Evolutionary conservation across 2,329 filamentous ascomycete species (phyloP), one percentile per base, ranked within the genome.

Genomic region (Podosphaera fusca): DNA sequence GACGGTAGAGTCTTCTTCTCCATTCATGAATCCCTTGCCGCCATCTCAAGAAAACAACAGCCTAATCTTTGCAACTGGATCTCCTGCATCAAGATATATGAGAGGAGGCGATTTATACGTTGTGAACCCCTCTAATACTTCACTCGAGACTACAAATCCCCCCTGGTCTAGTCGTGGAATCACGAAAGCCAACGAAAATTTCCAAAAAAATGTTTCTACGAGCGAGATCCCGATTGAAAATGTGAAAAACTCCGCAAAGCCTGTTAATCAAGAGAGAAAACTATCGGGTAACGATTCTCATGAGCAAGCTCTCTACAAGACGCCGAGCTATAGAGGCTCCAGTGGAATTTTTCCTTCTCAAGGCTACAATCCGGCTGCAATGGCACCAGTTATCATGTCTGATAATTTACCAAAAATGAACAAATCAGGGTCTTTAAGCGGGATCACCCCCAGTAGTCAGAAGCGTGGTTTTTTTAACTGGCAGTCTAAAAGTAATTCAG

Each of bases 1-100:
- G 4, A 67, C 62, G 33, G 62, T 65, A 0, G 66, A 67, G 59
- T 64, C 66, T 46, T 60, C 57, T 55, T 68, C 66, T 9, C 67
- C 67, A 14, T 68, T 67, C 51, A 59, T 65, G 14, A 57, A 59
- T 30, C 61, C 63, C 6, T 56, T 61, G 14, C 59, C 61, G 34
- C 61, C 59, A 54, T 60, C 63, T n/a, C 60, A 64, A 56, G 61
- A 65, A 12, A 31, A 63, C 4, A 62, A 63, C 14, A 59, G 56
- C 40, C 60, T 60, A 14, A 60, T 59, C 38, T 54, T 60, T 30
- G 58, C 54, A 14, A 60, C 62, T 56, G 65, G 64, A 34, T 66
- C 65, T 29, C 65, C 65, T 7, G 57, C 62, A 8, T 57, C 59
- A 38, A 60, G 59, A 35, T 63, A 63, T 50, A 58, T 59, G 5